These are phyloP conservation scores for Dictyostelium brefeldianum DNA, from an alignment of 78 protist genomes.

Conservation along the genomic window DNA sequence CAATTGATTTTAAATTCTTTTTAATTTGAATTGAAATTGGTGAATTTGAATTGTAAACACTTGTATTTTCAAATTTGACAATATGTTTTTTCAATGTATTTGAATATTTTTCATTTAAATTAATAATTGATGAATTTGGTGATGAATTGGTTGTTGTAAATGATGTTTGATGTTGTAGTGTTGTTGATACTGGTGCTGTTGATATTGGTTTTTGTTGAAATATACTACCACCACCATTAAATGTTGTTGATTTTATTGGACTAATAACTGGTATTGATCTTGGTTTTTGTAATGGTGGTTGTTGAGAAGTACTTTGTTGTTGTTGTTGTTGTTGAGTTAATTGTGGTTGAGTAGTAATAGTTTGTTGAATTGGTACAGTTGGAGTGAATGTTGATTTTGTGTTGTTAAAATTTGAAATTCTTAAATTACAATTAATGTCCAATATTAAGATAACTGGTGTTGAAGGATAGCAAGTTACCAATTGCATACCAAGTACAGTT, in stretches of 20 bases:
- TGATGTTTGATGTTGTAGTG: background rate
- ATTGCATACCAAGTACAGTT: background rate
- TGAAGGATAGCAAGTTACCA: background rate
- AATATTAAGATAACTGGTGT: background rate
- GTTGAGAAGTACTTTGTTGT: background rate
- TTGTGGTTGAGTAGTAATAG: background rate
- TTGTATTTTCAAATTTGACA: background rate
- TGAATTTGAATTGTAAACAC: background rate
- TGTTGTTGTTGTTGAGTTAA: background rate
- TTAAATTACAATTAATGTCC: background rate
- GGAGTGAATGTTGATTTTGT: background rate
- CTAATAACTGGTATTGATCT: background rate
- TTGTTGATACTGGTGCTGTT: background rate
- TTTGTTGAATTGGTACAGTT: background rate
- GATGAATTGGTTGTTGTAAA: background rate
- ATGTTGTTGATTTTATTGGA: slow-evolving; percentile 13
- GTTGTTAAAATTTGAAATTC: background rate
- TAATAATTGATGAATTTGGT: background rate
- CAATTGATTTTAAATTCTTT: slow-evolving; percentile 15
- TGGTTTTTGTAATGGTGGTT: slow-evolving; percentile 18
- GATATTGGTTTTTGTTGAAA: background rate
- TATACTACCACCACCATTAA: background rate
- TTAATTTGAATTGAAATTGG: slow-evolving; percentile 5
- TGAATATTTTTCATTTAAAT: background rate
- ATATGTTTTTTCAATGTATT: background rate